Base-by-base conservation (phyloP, 2,329 filamentous ascomycete species). In the Leptographium procerum region DNA sequence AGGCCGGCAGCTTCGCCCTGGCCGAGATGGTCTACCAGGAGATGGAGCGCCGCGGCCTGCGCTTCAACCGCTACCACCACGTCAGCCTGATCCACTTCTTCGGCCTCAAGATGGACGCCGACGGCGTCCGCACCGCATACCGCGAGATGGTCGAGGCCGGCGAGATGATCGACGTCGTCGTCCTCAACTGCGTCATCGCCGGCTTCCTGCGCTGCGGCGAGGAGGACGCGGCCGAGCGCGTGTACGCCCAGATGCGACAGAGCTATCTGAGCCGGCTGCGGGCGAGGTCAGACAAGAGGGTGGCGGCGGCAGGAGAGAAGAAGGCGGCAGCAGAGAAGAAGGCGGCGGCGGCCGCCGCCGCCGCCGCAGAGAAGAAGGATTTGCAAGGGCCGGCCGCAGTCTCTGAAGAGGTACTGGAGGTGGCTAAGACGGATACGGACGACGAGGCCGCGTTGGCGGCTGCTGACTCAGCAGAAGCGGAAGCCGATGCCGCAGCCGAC, bases 21-120 rank as follows among this genome's bases (percentile, higher is more conserved):
- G 91, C 91, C 4, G 88, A 96, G 65, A 88, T 89, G 74, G 82
- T 97, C 13, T 84, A 91, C 65, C 78, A 83, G 59, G 91, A 97
- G 72, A 91, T 97, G 85, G 75, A 79, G 55, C 74, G 70, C 16
- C 85, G 94, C 33, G 80, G 82, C 0, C 73, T 92, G 56, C 70
- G 75, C 14, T 85, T 86, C 65, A 88, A 89, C 65, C 87, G 92
- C 19, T 91, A 87, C 68, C 90, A 94, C 63, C 84, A 91, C 62
- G 85, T 91, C 60, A 88, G 85, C 60, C 73, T 91, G 60, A 92
- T 99, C 43, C 87, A 90, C 70, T 95, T 88, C 69, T 85, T 89
- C 65, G 94, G 92, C 1, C 77, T 94, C 59, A 80, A 82, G 64
- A 75, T 81, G 61, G 87, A 96, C 68, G 84, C 86, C 3, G 80